These are phyloP conservation scores for Cyamopsis tetragonoloba DNA, from an alignment of 306 rosid species.

Conservation along the genomic window DNA sequence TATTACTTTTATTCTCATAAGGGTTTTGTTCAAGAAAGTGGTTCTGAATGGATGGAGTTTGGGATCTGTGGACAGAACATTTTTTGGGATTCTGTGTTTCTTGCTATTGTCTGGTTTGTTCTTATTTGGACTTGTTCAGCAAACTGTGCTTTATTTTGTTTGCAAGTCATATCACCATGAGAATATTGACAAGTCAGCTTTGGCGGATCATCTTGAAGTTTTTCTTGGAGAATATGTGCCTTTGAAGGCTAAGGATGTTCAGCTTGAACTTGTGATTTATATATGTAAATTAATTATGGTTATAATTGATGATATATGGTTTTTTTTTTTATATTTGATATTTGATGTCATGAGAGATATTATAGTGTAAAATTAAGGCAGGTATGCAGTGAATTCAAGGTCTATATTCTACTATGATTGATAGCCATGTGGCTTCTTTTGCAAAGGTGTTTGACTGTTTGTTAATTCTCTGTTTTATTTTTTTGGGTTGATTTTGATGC, in stretches of 20 bases:
- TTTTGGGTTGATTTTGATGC: background rate
- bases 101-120: slow-evolving; percentile 33
- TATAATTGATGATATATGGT: background rate
- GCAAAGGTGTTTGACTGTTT: background rate
- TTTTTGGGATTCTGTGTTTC: slow-evolving; percentile 35
- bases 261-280: too few species aligned
- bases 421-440: background rate
- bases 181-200: slow-evolving; percentile 56
- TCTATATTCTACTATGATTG: too few species aligned
- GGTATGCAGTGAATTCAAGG: background rate
- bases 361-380: background rate
- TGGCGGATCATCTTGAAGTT: slow-evolving; percentile 62
- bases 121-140: slow-evolving; percentile 42
- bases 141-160: slow-evolving; percentile 60
- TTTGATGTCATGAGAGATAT: background rate
- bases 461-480: background rate
- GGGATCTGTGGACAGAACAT: slow-evolving; percentile 8
- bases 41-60: slow-evolving; percentile 39
- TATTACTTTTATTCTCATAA: background rate
- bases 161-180: slow-evolving; percentile 80
- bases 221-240: slow-evolving; percentile 57
- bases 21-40: slow-evolving; percentile 23
- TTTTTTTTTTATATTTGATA: background rate
- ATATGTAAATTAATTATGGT: background rate
- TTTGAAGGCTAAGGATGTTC: slow-evolving; percentile 53